These are phyloP conservation scores for Colletotrichum melonis DNA, from an alignment of 2,329 filamentous ascomycete species.

Conservation along the genomic window DNA sequence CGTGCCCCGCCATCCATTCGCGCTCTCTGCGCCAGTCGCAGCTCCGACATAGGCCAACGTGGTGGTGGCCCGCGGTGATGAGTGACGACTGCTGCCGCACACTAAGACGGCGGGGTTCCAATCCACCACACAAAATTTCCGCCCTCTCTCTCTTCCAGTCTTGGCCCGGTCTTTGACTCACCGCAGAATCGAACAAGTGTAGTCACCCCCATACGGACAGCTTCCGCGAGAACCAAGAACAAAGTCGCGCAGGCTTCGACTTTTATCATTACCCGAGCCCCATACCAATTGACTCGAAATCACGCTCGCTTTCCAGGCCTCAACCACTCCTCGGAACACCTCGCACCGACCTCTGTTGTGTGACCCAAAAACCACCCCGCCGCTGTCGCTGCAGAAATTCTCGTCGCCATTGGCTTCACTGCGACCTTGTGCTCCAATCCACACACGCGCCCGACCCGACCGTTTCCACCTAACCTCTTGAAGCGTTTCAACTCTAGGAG, in stretches of 20 bases:
- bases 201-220: constrained; percentile 20
- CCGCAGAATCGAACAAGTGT: constrained; percentile 12
- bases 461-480: constrained; percentile 19
- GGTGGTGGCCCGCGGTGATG: constrained; percentile 23
- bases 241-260: constrained; percentile 26
- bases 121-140: constrained; percentile 33
- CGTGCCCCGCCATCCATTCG: constrained; percentile 37
- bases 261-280: neutral
- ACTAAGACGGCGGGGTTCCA: constrained; percentile 7
- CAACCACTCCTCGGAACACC: neutral
- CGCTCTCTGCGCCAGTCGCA: constrained; percentile 18
- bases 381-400: constrained; percentile 19
- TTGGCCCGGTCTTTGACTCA: constrained; percentile 28
- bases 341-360: neutral
- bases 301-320: constrained; percentile 2
- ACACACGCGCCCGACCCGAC: constrained; percentile 29
- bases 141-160: neutral
- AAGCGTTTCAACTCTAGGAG: neutral
- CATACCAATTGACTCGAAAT: constrained; percentile 27
- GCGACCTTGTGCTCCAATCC: constrained; percentile 27
- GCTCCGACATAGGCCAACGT: constrained; percentile 40
- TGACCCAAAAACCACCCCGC: constrained; percentile 2
- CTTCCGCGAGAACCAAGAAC: constrained; percentile 13
- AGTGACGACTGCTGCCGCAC: constrained; percentile 11
- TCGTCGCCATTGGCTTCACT: constrained; percentile 32